phyloP scores from a whole-genome alignment of 1,139 yeast species.

The Blastobotrys indianensis region DNA sequence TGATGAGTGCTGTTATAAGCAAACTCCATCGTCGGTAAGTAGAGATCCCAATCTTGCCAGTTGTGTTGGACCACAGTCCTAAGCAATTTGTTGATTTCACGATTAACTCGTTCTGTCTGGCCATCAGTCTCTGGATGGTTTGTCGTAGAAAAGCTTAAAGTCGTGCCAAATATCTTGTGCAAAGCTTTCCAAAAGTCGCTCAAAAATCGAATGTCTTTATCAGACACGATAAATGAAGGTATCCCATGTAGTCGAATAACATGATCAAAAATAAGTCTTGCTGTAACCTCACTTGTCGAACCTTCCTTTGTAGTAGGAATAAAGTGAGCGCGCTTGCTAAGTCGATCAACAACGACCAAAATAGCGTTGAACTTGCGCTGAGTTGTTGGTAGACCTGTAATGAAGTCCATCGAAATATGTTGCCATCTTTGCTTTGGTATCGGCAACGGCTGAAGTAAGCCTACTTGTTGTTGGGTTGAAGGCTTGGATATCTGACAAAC shows the following conservation, averaged over 20 bases:
- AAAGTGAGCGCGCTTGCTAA: conserved; percentile 5
- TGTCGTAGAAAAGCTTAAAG: conserved; percentile 3
- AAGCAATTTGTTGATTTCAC: background rate
- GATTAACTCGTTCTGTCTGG: conserved; percentile 2
- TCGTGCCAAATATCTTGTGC: background rate
- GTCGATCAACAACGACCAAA: conserved; percentile 3
- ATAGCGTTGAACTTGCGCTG: background rate
- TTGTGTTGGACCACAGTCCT: background rate
- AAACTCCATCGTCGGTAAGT: background rate
- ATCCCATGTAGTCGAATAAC: conserved; percentile 3
- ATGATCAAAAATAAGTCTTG: background rate
- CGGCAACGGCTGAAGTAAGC: conserved; percentile 1
- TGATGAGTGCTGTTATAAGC: conserved; percentile 1
- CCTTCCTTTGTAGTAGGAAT: background rate
- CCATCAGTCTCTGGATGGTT: conserved; percentile 9
- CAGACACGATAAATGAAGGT: conserved; percentile 6
- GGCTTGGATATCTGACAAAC: conserved; percentile 2
- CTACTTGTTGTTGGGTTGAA: background rate
- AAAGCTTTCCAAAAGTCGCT: background rate
- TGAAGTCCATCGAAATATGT: conserved; percentile 4
- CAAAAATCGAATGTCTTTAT: background rate
- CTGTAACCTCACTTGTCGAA: background rate
- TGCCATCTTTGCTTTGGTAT: conserved; percentile 1
- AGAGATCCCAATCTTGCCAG: background rate
- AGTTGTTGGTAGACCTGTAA: conserved; percentile 1